These are phyloP conservation scores for Talaromyces adpressus DNA, from an alignment of 495 filamentous ascomycete genomes.

Conservation along the genomic window DNA sequence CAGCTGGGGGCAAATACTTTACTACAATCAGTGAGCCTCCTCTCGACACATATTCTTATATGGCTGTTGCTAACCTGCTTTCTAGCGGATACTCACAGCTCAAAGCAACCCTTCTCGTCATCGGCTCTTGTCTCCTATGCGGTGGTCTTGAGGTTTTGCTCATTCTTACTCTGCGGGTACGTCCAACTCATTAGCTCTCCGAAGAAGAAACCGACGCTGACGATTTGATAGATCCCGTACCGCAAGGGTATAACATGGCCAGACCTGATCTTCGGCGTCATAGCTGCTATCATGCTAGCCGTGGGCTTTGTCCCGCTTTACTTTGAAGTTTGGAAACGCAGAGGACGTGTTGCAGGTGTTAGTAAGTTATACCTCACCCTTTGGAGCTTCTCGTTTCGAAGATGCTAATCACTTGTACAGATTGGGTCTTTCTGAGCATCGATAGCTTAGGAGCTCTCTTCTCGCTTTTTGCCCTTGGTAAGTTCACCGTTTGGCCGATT, in stretches of 20 bases:
- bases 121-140: slow-evolving; percentile 37
- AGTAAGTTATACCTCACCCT: slow-evolving; percentile 31
- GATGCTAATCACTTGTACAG: slow-evolving; percentile 48
- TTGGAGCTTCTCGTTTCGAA: not conserved
- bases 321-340: slow-evolving; percentile 63
- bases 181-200: slow-evolving; percentile 6
- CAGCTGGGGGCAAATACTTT: slow-evolving; percentile 58
- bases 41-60: no score
- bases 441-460: slow-evolving; percentile 71
- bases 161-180: slow-evolving; percentile 55
- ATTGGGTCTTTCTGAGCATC: slow-evolving; percentile 58
- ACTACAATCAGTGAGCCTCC: slow-evolving; percentile 49
- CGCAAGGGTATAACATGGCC: slow-evolving; percentile 47
- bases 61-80: slow-evolving; percentile 4
- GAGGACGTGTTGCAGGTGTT: slow-evolving; percentile 63
- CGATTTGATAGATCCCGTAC: slow-evolving; percentile 42
- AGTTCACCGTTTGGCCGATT: not conserved
- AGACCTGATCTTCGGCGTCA: slow-evolving; percentile 51
- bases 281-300: slow-evolving; percentile 52
- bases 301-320: slow-evolving; percentile 63
- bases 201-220: slow-evolving; percentile 8
- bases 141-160: slow-evolving; percentile 54
- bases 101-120: slow-evolving; percentile 40
- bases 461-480: slow-evolving; percentile 65
- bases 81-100: slow-evolving; percentile 42